These are phyloP conservation scores for Eimeria tenella DNA, from an alignment of 169 alveolate species.

Conservation along the genomic window DNA sequence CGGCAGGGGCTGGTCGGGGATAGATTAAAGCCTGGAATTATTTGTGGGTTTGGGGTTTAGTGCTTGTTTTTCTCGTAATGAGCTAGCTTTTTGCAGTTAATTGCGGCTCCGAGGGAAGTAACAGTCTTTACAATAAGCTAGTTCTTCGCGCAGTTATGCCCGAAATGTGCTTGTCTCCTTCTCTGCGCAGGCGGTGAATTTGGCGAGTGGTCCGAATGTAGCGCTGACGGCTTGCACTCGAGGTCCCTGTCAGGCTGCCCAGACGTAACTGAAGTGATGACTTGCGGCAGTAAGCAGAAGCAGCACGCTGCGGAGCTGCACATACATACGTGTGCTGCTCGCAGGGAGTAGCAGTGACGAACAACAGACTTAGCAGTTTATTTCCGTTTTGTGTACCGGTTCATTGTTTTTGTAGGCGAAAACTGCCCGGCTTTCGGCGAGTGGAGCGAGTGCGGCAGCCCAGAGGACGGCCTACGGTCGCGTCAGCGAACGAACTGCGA, in stretches of 20 bases:
- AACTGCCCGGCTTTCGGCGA: conserved; percentile 66
- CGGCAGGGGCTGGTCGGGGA: neutral
- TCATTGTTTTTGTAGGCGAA: neutral
- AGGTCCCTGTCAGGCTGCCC: conserved; percentile 43
- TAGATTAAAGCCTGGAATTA: no score
- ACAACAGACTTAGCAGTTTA: neutral
- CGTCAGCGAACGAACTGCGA: conserved; percentile 38
- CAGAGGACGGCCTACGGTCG: conserved; percentile 35
- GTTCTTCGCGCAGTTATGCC: no score
- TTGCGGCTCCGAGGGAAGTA: no score
- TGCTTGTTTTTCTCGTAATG: no score
- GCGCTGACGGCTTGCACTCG: conserved; percentile 6
- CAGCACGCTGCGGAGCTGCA: neutral
- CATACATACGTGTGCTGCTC: neutral
- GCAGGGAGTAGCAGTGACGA: neutral
- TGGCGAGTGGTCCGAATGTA: conserved; percentile 48
- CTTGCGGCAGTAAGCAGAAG: conserved; percentile 25
- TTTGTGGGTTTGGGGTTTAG: no score
- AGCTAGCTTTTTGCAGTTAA: no score
- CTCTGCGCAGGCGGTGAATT: conserved; percentile 44
- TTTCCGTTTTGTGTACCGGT: neutral
- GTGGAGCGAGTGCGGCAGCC: conserved; percentile 70
- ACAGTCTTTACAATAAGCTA: no score
- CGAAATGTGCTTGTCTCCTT: no score
- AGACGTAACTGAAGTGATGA: neutral